Percentiles rank a stretch among this genome's conserved stretches.
Conservation (phyloP, 345 rosid species). For the Populus euphratica region DNA sequence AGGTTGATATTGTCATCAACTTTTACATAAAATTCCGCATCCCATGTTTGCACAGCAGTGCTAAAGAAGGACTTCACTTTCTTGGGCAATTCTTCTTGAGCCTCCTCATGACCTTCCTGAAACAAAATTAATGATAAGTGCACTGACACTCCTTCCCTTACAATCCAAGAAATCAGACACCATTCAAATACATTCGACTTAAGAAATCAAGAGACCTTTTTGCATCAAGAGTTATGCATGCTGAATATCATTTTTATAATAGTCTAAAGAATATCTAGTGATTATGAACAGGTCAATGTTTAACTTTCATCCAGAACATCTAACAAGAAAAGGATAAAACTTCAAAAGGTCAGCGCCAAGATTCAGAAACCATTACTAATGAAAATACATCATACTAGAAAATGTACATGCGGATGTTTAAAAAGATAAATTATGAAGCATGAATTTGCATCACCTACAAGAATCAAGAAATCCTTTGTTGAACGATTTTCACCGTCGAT, state of each 20-base stretch:
- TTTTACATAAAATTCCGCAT: constrained; percentile 88
- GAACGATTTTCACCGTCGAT: constrained; percentile 64
- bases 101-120: constrained; percentile 96
- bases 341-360: neutral
- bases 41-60: constrained; percentile 86
- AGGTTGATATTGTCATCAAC: constrained; percentile 75
- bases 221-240: neutral
- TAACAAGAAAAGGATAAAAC: constrained; percentile 5
- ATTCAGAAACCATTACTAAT: neutral
- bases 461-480: constrained; percentile 79
- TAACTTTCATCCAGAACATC: constrained; percentile 14
- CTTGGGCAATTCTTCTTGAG: constrained; percentile 82
- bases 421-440: neutral
- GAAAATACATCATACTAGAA: neutral
- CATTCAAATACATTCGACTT: neutral
- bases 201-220: constrained; percentile 7
- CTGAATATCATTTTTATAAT: neutral
- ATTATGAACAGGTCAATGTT: constrained; percentile 16
- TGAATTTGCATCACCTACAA: constrained; percentile 50
- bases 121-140: constrained; percentile 8
- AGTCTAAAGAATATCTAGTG: neutral
- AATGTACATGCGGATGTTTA: neutral
- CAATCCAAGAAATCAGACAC: constrained; percentile 3
- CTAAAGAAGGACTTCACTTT: constrained; percentile 84
- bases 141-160: constrained; percentile 6